phyloP scores from a whole-genome alignment of 306 rosid genomes.

The Fragaria nilgerrensis region DNA sequence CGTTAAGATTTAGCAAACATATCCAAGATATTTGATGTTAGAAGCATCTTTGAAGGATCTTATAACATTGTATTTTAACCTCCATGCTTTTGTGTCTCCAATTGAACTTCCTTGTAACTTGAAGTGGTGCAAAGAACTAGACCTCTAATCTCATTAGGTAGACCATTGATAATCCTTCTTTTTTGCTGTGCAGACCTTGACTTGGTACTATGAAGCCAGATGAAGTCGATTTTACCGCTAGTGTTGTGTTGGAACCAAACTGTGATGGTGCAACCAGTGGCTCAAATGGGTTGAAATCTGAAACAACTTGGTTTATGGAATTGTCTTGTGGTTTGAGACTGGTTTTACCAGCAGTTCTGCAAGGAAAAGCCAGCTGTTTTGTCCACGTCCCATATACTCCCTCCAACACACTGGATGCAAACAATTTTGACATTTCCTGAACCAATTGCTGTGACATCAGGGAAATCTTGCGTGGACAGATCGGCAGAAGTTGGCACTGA shows the following conservation, averaged over 20 bases:
- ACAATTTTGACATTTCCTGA: conserved; percentile 81
- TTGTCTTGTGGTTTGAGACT: conserved; percentile 88
- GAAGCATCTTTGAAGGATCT: not conserved
- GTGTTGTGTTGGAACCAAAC: conserved; percentile 61
- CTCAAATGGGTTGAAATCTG: conserved; percentile 27
- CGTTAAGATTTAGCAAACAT: not conserved
- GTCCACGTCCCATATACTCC: conserved; percentile 74
- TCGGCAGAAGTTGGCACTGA: conserved; percentile 57
- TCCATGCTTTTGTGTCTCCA: not conserved
- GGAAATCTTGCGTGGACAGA: conserved; percentile 19
- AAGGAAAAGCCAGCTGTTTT: conserved; percentile 57
- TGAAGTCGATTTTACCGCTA: conserved; percentile 83
- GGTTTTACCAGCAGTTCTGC: conserved; percentile 88
- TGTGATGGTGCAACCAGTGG: conserved; percentile 17
- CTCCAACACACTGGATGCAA: conserved; percentile 81
- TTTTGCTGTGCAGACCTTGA: conserved; percentile 53
- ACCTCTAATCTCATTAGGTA: not conserved
- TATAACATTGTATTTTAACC: not conserved
- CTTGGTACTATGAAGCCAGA: conserved; percentile 76
- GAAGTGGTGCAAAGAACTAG: not conserved
- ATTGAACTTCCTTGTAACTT: not conserved
- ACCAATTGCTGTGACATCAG: conserved; percentile 61
- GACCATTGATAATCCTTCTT: conserved; percentile 1
- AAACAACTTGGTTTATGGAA: conserved; percentile 59
- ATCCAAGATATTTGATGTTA: not conserved